Conservation (phyloP, 2,329 filamentous ascomycete species). For the Moelleriella libera region DNA sequence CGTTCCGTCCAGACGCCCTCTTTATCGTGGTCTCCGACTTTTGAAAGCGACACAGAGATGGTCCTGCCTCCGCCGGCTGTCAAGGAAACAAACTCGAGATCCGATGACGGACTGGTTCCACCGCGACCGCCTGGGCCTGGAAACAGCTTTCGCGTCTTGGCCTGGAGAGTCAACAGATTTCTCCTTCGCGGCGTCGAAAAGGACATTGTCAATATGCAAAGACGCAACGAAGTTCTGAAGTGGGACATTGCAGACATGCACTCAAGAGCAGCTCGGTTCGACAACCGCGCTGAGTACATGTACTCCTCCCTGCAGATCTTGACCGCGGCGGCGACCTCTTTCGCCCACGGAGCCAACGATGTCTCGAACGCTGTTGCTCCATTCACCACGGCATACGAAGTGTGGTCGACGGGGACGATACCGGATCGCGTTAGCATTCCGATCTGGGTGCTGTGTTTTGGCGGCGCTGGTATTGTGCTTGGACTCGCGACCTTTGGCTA, state of each 20-base stretch:
- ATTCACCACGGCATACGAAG: constrained; percentile 35
- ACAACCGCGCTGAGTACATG: constrained; percentile 37
- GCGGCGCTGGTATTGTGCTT: constrained; percentile 33
- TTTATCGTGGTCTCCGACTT: not conserved
- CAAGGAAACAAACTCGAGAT: constrained; percentile 4
- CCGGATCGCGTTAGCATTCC: constrained; percentile 24
- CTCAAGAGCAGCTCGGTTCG: constrained; percentile 31
- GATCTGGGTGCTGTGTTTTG: constrained; percentile 34
- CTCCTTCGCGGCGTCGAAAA: constrained; percentile 32
- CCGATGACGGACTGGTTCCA: constrained; percentile 12
- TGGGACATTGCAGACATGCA: constrained; percentile 35
- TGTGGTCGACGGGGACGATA: constrained; percentile 28
- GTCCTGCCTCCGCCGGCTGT: constrained; percentile 17
- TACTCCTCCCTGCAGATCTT: constrained; percentile 33
- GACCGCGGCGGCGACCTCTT: constrained; percentile 39
- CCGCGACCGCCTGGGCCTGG: constrained; percentile 21
- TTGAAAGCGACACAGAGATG: constrained; percentile 16
- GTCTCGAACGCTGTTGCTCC: constrained; percentile 37
- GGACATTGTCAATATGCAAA: constrained; percentile 32
- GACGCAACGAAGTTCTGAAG: constrained; percentile 29
- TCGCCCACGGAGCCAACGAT: constrained; percentile 43
- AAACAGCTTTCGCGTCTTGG: constrained; percentile 24
- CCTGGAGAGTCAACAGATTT: constrained; percentile 24
- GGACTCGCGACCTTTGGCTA: constrained; percentile 50
- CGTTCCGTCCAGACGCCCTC: constrained; percentile 16